Conservation (phyloP, 257 asterid genomes). For the Fraxinus pennsylvanica region DNA sequence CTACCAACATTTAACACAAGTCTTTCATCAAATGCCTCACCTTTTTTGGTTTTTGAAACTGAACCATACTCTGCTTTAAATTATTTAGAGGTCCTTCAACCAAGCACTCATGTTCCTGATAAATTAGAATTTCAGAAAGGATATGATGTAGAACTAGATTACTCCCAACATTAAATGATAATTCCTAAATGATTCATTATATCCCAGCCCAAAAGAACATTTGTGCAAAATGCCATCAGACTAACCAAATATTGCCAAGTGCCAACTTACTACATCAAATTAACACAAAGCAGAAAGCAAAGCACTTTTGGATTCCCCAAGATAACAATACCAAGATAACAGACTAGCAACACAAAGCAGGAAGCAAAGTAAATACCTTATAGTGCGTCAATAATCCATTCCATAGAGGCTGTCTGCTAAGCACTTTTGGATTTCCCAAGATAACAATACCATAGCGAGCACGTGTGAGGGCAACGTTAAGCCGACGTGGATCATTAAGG, state of each 20-base stretch:
- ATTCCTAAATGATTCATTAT: constrained; percentile 1
- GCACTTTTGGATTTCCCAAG: constrained; percentile 96
- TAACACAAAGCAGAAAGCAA: not conserved
- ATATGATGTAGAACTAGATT: not conserved
- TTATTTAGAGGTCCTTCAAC: constrained; percentile 98
- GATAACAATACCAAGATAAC: too few relatives aligned
- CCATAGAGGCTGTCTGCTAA: constrained; percentile 96
- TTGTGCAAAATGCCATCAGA: not conserved
- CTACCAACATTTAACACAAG: not conserved
- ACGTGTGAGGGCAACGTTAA: constrained; percentile 98
- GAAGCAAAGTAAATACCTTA: constrained; percentile 57
- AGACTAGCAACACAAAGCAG: not conserved
- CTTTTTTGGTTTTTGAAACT: constrained; percentile 98
- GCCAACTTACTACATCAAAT: not conserved
- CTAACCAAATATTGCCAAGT: constrained; percentile 18
- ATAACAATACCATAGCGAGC: constrained; percentile 98
- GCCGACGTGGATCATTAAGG: constrained; percentile 97
- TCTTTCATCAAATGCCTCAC: constrained; percentile 30
- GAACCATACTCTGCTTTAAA: constrained; percentile 99
- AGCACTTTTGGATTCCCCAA: not conserved
- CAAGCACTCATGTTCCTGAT: constrained; percentile 93
- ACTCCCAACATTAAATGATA: not conserved
- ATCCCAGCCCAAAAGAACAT: not conserved
- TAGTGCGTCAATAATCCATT: constrained; percentile 88
- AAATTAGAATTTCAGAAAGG: constrained; percentile 22